Evolutionary conservation across 1,284 basidiomycete species (phyloP).

Genomic region (Irpex lacteus): DNA sequence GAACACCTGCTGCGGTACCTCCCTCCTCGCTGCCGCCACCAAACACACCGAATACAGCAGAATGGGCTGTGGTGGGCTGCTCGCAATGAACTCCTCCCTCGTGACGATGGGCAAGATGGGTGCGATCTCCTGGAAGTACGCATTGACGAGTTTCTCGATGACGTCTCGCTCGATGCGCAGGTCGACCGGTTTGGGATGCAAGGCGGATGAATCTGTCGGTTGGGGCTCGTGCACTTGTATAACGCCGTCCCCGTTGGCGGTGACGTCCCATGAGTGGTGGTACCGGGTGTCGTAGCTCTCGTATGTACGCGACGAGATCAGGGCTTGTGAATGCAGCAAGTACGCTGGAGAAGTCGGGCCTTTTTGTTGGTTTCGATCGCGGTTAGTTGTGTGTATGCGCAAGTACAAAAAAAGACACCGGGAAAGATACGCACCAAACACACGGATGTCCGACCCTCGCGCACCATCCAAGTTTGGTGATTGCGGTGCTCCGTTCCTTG

Average conservation of each 20-base stretch:
- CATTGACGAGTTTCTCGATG: slow-evolving; percentile 83
- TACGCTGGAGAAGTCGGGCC: slow-evolving; percentile 86
- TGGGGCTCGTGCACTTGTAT: slow-evolving; percentile 79
- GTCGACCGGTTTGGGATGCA: slow-evolving; percentile 61
- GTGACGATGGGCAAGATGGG: slow-evolving; percentile 89
- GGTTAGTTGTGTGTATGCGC: slow-evolving; percentile 25
- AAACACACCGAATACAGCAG: slow-evolving; percentile 93
- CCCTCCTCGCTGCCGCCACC: slow-evolving; percentile 82
- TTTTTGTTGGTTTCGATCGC: slow-evolving; percentile 25
- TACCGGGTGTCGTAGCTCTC: slow-evolving; percentile 86
- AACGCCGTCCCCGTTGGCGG: slow-evolving; percentile 80
- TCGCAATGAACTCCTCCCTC: slow-evolving; percentile 81
- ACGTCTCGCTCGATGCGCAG: slow-evolving; percentile 70
- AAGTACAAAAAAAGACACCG: slow-evolving; percentile 13
- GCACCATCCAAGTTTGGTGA: slow-evolving; percentile 27
- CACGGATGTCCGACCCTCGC: slow-evolving; percentile 43
- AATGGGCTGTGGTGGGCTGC: slow-evolving; percentile 70
- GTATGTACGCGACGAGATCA: slow-evolving; percentile 79
- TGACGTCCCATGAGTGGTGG: slow-evolving; percentile 82
- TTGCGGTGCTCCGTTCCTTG: slow-evolving; percentile 34
- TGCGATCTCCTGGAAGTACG: slow-evolving; percentile 84
- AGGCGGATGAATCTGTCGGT: slow-evolving; percentile 48
- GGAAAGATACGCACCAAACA: slow-evolving; percentile 51
- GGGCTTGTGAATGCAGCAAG: slow-evolving; percentile 85
- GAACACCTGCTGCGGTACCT: slow-evolving; percentile 82